These are phyloP conservation scores for Closterium sp. DNA, from an alignment of 139 green algal species.

Conservation along the genomic window DNA sequence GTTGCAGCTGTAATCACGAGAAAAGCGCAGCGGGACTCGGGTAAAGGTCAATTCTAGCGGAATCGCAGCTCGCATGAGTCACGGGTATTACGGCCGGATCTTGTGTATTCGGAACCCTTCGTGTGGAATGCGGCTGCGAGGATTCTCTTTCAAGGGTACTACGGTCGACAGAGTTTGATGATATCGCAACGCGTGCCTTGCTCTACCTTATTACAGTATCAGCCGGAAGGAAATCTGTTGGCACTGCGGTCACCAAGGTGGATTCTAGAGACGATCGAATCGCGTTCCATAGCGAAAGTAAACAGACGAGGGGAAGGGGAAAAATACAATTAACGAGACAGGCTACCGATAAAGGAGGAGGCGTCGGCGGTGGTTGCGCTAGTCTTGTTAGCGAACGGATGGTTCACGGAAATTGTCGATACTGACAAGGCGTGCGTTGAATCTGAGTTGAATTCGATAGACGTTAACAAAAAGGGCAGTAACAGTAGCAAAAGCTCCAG, in stretches of 20 bases:
- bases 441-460: background rate
- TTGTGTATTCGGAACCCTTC: background rate
- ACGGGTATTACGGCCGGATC: background rate
- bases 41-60: too few relatives aligned
- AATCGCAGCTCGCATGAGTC: too few relatives aligned
- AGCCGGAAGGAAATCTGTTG: background rate
- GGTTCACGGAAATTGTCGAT: background rate
- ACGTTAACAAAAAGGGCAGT: background rate
- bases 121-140: background rate
- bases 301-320: background rate
- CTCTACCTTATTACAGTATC: background rate
- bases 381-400: background rate
- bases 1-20: too few relatives aligned
- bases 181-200: too few relatives aligned
- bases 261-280: too few relatives aligned
- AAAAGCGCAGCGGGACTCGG: too few relatives aligned
- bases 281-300: too few relatives aligned
- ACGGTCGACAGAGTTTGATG: background rate
- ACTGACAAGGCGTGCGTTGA: background rate
- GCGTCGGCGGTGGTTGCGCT: background rate
- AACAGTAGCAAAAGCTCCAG: background rate
- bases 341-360: background rate
- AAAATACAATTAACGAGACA: background rate
- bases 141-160: background rate
- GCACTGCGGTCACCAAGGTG: too few relatives aligned